Evolutionary conservation across 768 basidiomycete species (phyloP), one percentile per base, ranked within the genome.

Genomic region (Rhizopogon roseolus): DNA sequence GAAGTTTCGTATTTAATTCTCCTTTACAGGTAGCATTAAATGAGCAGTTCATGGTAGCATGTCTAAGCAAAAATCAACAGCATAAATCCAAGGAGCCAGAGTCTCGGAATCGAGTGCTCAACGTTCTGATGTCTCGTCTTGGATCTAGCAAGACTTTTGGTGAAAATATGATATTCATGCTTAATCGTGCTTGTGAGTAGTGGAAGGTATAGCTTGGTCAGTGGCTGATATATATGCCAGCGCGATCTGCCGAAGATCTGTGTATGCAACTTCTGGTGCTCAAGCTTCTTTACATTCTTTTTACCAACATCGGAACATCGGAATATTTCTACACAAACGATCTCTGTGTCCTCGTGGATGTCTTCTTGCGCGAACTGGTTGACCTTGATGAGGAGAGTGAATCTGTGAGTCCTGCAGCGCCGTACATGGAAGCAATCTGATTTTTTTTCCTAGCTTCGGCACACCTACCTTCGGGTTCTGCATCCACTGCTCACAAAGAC

Each of bases 301-400:
- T 98, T 68, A 96, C 93, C 14, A 97, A 92, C 2, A 85, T 86
- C 57, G 92, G 87, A 32, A 94, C 93, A 10, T 86, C 88, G 5
- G 94, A 98, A 67, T 98, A 93, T 67, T 98, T 99, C 64, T 99
- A 97, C 71, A 98, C 94, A 14, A 99, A 99, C 64, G 97, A 99
- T 62, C 76, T 99, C 32, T 82, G 92, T 61, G 97, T 99, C 4
- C 77, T 99, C 13, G 93, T 99, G 11, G 97, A 99, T 62, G 97
- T 99, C 1, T 98, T 99, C 63, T 77, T 99, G n/a, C 84, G 97
- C 38, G 96, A 98, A 66, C 73, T 99, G 46, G 81, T 83, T 13
- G 88, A 99, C 66, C 71, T 99, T 17, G 94, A 93, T 59, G 94
- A 98, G 54, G 94, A 97, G 34, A 87, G 85, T 55, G 94, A 98